A percentile compares a stretch with the other conserved stretches of the same genome.
Conservation (phyloP, 192 early-diverging fungal species). For the Entomortierella chlamydospora region DNA sequence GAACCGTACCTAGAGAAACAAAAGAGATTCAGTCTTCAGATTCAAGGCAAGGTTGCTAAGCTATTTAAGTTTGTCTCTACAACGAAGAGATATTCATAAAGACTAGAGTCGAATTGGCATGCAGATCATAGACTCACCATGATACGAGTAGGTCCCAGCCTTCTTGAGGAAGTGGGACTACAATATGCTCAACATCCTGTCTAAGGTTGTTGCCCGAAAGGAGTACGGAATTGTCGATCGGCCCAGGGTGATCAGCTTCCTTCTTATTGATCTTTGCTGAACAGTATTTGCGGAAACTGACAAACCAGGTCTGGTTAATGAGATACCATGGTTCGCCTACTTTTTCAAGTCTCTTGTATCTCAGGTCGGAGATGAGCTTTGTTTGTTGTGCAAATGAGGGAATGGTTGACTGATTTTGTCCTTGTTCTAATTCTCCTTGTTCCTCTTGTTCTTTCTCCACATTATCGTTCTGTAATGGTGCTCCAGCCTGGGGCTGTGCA, state of each 20-base stretch:
- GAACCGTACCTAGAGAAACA: slow-evolving; percentile 52
- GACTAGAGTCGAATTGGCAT: background rate
- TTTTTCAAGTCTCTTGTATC: slow-evolving; percentile 8
- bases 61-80: background rate
- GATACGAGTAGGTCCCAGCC: slow-evolving; percentile 61
- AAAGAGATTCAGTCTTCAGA: background rate
- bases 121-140: slow-evolving; percentile 51
- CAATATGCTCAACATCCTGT: slow-evolving; percentile 40
- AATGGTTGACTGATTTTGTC: background rate
- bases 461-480: no score
- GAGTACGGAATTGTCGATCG: slow-evolving; percentile 61
- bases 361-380: background rate
- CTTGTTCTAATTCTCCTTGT: slow-evolving; percentile 1
- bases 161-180: slow-evolving; percentile 55
- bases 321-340: slow-evolving; percentile 61
- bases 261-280: slow-evolving; percentile 33
- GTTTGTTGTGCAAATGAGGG: slow-evolving; percentile 17
- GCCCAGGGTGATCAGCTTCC: slow-evolving; percentile 42
- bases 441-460: background rate
- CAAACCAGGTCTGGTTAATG: slow-evolving; percentile 57
- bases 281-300: slow-evolving; percentile 59
- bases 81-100: background rate
- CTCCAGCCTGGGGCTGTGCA: no score
- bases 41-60: no score
- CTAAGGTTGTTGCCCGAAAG: slow-evolving; percentile 52